These are phyloP conservation scores for Aegilops umbellulata DNA, from an alignment of 176 grass and related monocot species.

Conservation along the genomic window DNA sequence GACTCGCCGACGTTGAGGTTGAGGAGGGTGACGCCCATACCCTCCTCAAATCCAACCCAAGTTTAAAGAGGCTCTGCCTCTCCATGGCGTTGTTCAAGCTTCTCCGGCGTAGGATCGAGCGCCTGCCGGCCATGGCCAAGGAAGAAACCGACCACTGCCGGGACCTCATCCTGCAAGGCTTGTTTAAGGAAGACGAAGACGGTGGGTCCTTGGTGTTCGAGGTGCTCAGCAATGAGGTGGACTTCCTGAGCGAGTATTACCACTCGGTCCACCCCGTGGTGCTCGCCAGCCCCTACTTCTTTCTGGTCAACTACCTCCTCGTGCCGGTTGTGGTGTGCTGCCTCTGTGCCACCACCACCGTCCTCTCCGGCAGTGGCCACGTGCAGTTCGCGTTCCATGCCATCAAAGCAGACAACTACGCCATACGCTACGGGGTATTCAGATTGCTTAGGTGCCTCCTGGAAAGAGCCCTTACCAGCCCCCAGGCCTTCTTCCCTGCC, in stretches of 20 bases:
- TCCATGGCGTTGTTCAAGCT: too few relatives aligned
- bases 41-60: too few relatives aligned
- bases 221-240: not conserved
- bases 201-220: not conserved
- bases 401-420: not conserved
- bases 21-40: too few relatives aligned
- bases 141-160: too few relatives aligned
- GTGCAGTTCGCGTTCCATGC: not conserved
- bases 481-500: too few relatives aligned
- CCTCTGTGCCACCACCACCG: not conserved
- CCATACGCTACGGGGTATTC: not conserved
- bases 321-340: not conserved
- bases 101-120: too few relatives aligned
- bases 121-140: too few relatives aligned
- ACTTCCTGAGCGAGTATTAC: constrained; percentile 25
- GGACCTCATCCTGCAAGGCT: too few relatives aligned
- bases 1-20: too few relatives aligned
- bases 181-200: too few relatives aligned
- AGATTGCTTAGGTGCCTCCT: not conserved
- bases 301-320: not conserved
- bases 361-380: not conserved
- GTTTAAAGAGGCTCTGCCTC: too few relatives aligned
- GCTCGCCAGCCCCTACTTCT: constrained; percentile 18
- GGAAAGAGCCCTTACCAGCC: too few relatives aligned
- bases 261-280: constrained; percentile 14